phyloP scores from a whole-genome alignment of 2,329 filamentous ascomycete species.

The Drechslerella dactyloides region DNA sequence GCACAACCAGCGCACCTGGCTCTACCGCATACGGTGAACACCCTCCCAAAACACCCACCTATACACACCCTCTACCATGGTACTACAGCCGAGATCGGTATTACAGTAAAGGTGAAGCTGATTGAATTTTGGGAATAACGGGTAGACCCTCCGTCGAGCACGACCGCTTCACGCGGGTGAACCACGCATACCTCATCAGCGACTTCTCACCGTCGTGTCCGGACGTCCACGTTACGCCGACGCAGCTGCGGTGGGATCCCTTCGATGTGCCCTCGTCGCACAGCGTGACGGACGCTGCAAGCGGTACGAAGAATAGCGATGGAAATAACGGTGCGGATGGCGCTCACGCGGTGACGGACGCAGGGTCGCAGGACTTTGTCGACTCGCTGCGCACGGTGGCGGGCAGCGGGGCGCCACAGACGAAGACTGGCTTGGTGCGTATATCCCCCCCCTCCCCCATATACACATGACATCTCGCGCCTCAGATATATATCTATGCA shows the following conservation, averaged over 20 bases:
- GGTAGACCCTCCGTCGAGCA: conserved; percentile 46
- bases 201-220: conserved; percentile 56
- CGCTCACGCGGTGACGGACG: conserved; percentile 59
- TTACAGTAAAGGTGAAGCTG: too few relatives aligned
- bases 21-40: conserved; percentile 66
- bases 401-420: conserved; percentile 77
- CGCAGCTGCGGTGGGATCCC: conserved; percentile 80
- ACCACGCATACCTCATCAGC: conserved; percentile 60
- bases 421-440: conserved; percentile 71
- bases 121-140: neutral
- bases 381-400: conserved; percentile 72
- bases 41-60: conserved; percentile 55
- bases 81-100: too few relatives aligned
- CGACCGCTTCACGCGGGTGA: conserved; percentile 39
- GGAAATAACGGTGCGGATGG: neutral
- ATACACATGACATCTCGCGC: neutral
- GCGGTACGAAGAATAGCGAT: conserved; percentile 18
- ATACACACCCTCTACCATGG: conserved; percentile 49
- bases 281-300: conserved; percentile 30
- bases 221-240: conserved; percentile 77
- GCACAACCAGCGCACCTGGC: conserved; percentile 74
- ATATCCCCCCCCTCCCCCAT: neutral
- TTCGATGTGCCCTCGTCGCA: conserved; percentile 68
- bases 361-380: conserved; percentile 66
- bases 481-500: too few relatives aligned